Conservation (phyloP, 768 basidiomycete genomes). For the Psilocybe azurescens region DNA sequence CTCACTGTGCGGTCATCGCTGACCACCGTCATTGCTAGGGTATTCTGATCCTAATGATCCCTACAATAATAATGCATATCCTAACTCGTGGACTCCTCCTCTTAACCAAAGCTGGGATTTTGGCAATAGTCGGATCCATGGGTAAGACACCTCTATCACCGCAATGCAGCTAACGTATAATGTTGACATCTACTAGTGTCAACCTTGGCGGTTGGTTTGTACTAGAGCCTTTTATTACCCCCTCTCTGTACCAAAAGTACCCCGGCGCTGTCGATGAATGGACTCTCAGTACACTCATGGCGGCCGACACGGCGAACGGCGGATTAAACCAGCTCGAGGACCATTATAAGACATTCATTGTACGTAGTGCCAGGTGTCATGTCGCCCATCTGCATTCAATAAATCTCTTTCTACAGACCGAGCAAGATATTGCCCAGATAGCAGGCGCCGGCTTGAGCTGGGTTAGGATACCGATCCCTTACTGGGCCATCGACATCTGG, state of each 20-base stretch:
- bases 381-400: background rate
- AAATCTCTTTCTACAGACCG: constrained; percentile 59
- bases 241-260: constrained; percentile 67
- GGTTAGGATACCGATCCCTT: constrained; percentile 83
- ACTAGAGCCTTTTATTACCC: constrained; percentile 79
- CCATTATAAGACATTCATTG: constrained; percentile 86
- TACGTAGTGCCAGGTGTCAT: constrained; percentile 38
- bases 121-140: constrained; percentile 59
- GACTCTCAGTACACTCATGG: constrained; percentile 70
- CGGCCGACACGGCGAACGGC: constrained; percentile 64
- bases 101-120: constrained; percentile 79
- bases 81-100: constrained; percentile 83
- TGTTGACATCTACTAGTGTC: constrained; percentile 47
- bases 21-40: constrained; percentile 44
- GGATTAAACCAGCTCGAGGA: constrained; percentile 69
- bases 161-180: background rate
- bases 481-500: constrained; percentile 81
- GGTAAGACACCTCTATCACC: constrained; percentile 14
- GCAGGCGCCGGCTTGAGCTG: constrained; percentile 90
- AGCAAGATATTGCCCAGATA: constrained; percentile 89
- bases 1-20: constrained; percentile 1
- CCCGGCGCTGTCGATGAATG: constrained; percentile 64
- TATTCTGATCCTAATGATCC: constrained; percentile 71
- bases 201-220: constrained; percentile 82
- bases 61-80: constrained; percentile 73